Evolutionary conservation across 768 basidiomycete species (phyloP), one percentile per base, ranked within the genome.

Genomic region (Leccinum broughii): DNA sequence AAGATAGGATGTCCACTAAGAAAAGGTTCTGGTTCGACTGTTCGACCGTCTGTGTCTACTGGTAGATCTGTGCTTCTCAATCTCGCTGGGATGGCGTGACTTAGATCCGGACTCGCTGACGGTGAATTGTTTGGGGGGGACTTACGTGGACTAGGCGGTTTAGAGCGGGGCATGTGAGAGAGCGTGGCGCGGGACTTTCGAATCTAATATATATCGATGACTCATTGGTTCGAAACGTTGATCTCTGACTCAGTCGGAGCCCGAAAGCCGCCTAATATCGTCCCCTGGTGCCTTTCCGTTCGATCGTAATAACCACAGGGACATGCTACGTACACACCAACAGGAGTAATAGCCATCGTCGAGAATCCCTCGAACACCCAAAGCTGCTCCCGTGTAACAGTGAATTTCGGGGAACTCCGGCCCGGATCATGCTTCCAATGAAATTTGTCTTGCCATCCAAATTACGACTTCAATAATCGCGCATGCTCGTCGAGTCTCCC

Each of bases 401-500:
- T 30, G 2, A 28, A 32, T 32, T 32, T 10, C 0, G 10, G 10
- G 30, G 30, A 34, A 0, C 4, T 11, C 32, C 32, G 32, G 32
- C 9, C 32, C 30, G 2, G 30, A 10, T 32, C 30, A 32, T 32
- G 30, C 10, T 34, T 34, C 32, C 32, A 34, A 34, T 34, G 11
- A 32, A 11, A 32, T 32, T 32, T 30, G 30, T 30, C 30, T 30
- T 30, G 30, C 30, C 30, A 9, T 35, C 34, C 32, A 34, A 41
- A 41, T 17, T 9, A 41, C 17, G 6, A 15, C n/a, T 26, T 55
- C 59, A 62, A 26, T 64, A 32, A 39, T 48, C 63, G 64, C 13
- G 66, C 66, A 22, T 78, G 66, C 6, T 70, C 63, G 28, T 85
- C 83, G 14, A 84, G 68, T 62, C 71, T 73, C 1, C 75, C 68